Percentiles rank a stretch among this genome's conserved stretches.
Evolutionary conservation across 192 early-diverging fungal species (phyloP).

Genomic region (Coemansia sp.): DNA sequence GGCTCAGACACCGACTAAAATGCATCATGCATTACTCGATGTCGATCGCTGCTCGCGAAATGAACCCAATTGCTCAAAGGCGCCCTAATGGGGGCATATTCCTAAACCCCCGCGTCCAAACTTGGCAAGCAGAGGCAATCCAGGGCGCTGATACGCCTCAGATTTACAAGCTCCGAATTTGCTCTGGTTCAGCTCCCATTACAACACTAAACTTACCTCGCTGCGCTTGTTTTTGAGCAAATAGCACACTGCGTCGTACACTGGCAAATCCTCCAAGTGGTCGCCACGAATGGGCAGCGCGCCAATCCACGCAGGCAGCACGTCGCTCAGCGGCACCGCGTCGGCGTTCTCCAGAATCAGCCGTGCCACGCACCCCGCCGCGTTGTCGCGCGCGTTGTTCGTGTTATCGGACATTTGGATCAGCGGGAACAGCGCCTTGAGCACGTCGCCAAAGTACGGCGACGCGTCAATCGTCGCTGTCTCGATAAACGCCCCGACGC

Average conservation of each 20-base stretch:
- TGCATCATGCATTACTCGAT: neutral
- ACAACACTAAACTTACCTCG: slow-evolving; percentile 34
- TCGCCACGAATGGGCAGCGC: slow-evolving; percentile 74
- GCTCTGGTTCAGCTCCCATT: neutral
- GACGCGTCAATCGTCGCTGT: slow-evolving; percentile 67
- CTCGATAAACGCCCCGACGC: slow-evolving; percentile 69
- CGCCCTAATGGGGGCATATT: neutral
- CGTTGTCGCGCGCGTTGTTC: slow-evolving; percentile 66
- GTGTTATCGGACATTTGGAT: slow-evolving; percentile 53
- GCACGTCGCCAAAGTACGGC: slow-evolving; percentile 64
- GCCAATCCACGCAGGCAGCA: slow-evolving; percentile 65
- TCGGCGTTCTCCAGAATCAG: slow-evolving; percentile 68
- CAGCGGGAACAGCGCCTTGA: slow-evolving; percentile 65
- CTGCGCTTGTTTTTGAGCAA: slow-evolving; percentile 56
- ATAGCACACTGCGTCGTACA: slow-evolving; percentile 68
- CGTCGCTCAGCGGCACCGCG: slow-evolving; percentile 69
- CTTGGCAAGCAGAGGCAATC: slow-evolving; percentile 1
- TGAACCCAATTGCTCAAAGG: neutral
- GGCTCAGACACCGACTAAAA: neutral
- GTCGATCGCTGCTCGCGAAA: neutral
- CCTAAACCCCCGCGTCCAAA: neutral
- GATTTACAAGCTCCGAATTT: slow-evolving; percentile 4
- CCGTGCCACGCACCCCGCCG: slow-evolving; percentile 75
- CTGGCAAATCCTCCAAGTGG: slow-evolving; percentile 75
- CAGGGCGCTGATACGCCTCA: slow-evolving; percentile 3